Evolutionary conservation across 2,329 filamentous ascomycete species (phyloP).

Genomic region (Dothideomycetes sp.): DNA sequence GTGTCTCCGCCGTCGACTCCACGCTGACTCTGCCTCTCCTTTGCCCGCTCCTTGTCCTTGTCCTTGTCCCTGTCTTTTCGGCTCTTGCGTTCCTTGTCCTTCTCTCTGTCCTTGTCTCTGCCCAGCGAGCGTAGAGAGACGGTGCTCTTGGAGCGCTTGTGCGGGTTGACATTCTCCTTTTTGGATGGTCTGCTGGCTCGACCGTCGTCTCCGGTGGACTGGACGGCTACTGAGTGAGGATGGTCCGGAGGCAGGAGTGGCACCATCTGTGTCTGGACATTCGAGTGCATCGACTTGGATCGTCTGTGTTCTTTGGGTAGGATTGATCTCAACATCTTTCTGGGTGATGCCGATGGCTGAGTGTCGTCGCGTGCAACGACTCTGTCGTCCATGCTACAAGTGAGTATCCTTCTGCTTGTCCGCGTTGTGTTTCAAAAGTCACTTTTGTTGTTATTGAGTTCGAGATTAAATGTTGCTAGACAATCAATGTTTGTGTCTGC

Average conservation of each 20-base stretch:
- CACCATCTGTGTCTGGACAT: conserved; percentile 21
- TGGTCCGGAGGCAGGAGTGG: conserved; percentile 44
- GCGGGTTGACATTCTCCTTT: conserved; percentile 18
- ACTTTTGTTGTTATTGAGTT: background rate
- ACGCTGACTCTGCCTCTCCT: conserved; percentile 28
- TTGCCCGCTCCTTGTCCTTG: conserved; percentile 36
- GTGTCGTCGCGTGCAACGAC: background rate
- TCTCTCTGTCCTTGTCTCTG: conserved; percentile 21
- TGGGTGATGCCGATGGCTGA: conserved; percentile 11
- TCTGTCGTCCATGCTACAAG: conserved; percentile 6
- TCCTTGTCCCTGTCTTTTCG: conserved; percentile 36
- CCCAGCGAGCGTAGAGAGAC: conserved; percentile 45
- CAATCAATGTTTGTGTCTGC: too few species aligned
- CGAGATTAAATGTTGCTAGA: too few species aligned
- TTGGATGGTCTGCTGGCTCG: conserved; percentile 10
- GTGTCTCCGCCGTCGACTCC: background rate
- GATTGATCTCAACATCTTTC: conserved; percentile 43
- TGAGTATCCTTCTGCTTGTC: background rate
- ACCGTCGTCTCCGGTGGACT: conserved; percentile 23
- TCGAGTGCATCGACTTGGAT: conserved; percentile 34
- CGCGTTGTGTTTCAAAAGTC: background rate
- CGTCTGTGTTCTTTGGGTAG: conserved; percentile 35
- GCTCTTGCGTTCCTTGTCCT: conserved; percentile 17
- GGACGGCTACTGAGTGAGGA: conserved; percentile 30
- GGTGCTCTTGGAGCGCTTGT: conserved; percentile 47